phyloP scores from a whole-genome alignment of 164 flowering plant species.

The Taxillus chinensis region DNA sequence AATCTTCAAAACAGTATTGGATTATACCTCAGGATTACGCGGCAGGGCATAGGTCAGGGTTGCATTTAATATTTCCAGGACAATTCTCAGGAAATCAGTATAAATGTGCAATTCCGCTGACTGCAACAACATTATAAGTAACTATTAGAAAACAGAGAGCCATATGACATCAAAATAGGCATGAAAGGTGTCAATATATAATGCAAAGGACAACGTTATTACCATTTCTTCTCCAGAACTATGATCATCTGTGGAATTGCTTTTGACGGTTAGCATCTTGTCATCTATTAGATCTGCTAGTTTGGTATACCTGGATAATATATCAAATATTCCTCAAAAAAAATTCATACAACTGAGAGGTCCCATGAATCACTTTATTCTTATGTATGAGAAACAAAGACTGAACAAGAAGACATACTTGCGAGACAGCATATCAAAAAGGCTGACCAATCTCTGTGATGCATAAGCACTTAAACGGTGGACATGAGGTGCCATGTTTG shows the following conservation, averaged over 20 bases:
- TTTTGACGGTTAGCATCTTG: constrained; percentile 27
- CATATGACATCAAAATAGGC: not conserved
- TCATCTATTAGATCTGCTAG: constrained; percentile 51
- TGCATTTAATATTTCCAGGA: constrained; percentile 87
- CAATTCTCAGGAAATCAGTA: constrained; percentile 86
- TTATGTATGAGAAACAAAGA: not conserved
- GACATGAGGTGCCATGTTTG: constrained; percentile 97
- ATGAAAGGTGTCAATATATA: not conserved
- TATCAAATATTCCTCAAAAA: not conserved
- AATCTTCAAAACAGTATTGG: not conserved
- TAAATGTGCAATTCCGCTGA: constrained; percentile 80
- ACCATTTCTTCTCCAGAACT: constrained; percentile 34
- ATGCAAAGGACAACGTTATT: not conserved
- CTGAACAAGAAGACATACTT: constrained; percentile 42
- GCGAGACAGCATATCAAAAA: constrained; percentile 92
- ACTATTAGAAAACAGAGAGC: constrained; percentile 7
- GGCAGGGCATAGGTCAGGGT: constrained; percentile 89
- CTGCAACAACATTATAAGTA: constrained; percentile 33
- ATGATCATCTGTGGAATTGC: constrained; percentile 31
- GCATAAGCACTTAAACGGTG: constrained; percentile 93
- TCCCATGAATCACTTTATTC: not conserved
- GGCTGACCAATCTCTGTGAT: constrained; percentile 92
- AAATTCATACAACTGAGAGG: not conserved
- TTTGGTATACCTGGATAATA: constrained; percentile 55
- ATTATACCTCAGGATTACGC: constrained; percentile 82